A percentile compares a stretch with the other conserved stretches of the same genome.
Evolutionary conservation across 768 basidiomycete species (phyloP).

Genomic region (Mycena epipterygia): DNA sequence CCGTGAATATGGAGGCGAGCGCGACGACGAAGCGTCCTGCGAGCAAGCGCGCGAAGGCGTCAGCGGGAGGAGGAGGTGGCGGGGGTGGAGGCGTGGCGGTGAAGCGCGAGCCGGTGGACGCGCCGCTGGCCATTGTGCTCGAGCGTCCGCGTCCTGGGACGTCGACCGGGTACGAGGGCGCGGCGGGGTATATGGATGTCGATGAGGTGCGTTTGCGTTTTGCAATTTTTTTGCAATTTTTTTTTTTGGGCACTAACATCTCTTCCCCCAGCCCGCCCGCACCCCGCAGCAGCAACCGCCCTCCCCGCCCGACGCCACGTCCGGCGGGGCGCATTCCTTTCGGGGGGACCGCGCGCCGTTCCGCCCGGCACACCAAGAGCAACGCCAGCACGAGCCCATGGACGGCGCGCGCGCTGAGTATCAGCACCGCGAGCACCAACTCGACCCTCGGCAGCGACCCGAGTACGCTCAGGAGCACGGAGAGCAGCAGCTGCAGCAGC

Average conservation of each 20-base stretch:
- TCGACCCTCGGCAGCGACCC: no score
- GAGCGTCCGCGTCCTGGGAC: slow-evolving; percentile 72
- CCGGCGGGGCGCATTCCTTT: slow-evolving; percentile 29
- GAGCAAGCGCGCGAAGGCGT: slow-evolving; percentile 9
- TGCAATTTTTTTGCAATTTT: neutral
- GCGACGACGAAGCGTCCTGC: neutral
- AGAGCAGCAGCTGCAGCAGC: no score
- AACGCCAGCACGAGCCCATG: no score
- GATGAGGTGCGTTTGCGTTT: neutral
- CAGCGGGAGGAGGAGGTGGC: neutral
- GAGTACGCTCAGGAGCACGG: no score
- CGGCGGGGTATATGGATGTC: neutral
- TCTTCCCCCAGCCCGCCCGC: neutral
- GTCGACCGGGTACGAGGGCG: slow-evolving; percentile 77
- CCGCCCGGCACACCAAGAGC: neutral
- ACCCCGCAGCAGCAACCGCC: neutral
- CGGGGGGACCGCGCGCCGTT: slow-evolving; percentile 5
- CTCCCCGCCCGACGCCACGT: slow-evolving; percentile 28
- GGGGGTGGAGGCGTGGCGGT: neutral
- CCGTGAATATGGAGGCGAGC: neutral
- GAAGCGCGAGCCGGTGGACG: slow-evolving; percentile 13
- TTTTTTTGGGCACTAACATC: neutral
- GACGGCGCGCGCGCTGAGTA: no score
- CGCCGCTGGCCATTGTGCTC: neutral
- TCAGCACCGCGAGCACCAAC: no score